Base-by-base conservation (phyloP, 2,329 filamentous ascomycete genomes). In the Fusarium pseudograminearum region DNA sequence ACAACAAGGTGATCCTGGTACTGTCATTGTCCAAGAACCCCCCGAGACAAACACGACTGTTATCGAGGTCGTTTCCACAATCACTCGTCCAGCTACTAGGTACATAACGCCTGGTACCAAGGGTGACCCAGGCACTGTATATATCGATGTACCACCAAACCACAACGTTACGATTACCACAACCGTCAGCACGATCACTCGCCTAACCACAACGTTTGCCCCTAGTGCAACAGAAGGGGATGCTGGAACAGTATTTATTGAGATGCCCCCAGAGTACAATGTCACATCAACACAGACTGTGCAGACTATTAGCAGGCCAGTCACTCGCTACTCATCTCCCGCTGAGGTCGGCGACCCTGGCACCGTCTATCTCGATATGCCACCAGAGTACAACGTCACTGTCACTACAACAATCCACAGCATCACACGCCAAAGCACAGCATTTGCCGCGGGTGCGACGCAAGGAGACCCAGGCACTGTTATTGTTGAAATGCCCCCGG, bases 41-140 rank as follows among this genome's bases (percentile, higher is more conserved):
- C 47, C 63, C 10, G 57, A 62, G 5, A 41, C 38, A 5, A 67
- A 67, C 51, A 62, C 54, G 5, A 67, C 65, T 7, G 63, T 67
- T 18, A 54, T 67, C 11, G 51, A 61, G 11, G 52, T 47, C 7
- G 33, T 61, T 20, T 14, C 55, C 11, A 57, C 64, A 10, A 66
- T 67, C 8, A 63, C 63, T 15, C 42, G 46, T 3, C 65, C 62
- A 15, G 51, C 41, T 16, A 67, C 65, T 14, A 48, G 56, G 5
- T 67, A 31, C 22, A 31, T 34, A 5, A 15, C 65, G 2, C 57
- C 64, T 22, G 62, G 50, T 7, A 46, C 50, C 1, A 36, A 34
- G n/a, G 64, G 62, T 15, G 64, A 67, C 24, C 62, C 46, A 31
- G 64, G 62, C 22, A 67, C 64, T 30, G 46, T 67, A 7, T 57